These are phyloP conservation scores for Westerdykella aurantiaca DNA, from an alignment of 2,329 filamentous ascomycete species.

Conservation along the genomic window DNA sequence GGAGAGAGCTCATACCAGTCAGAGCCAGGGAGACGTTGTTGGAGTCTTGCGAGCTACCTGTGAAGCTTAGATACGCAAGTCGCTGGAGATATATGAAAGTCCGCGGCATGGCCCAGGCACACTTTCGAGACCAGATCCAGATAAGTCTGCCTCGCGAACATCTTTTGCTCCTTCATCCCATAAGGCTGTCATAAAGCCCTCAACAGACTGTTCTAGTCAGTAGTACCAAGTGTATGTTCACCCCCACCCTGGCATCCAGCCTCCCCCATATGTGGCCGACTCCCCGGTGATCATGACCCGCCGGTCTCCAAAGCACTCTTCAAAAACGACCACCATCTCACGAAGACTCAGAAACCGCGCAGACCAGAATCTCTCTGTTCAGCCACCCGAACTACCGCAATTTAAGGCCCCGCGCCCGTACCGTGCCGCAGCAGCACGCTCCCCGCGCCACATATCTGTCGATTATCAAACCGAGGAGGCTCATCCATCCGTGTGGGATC, in stretches of 20 bases:
- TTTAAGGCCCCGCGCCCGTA: constrained; percentile 23
- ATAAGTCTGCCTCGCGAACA: constrained; percentile 29
- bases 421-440: constrained; percentile 29
- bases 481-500: constrained; percentile 22
- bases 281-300: constrained; percentile 31
- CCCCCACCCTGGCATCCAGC: constrained; percentile 25
- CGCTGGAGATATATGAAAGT: constrained; percentile 2
- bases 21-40: background rate
- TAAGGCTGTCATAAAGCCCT: constrained; percentile 29
- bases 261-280: constrained; percentile 24
- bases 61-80: background rate
- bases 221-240: constrained; percentile 31
- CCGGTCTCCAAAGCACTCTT: constrained; percentile 24
- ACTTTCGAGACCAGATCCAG: constrained; percentile 21
- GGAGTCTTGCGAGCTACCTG: background rate
- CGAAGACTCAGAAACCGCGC: constrained; percentile 29
- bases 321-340: constrained; percentile 31
- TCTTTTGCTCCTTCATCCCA: constrained; percentile 13
- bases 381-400: constrained; percentile 27
- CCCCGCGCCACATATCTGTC: constrained; percentile 26
- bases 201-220: constrained; percentile 15
- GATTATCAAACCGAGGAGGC: constrained; percentile 21
- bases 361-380: constrained; percentile 25
- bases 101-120: constrained; percentile 34
- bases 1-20: background rate